These are phyloP conservation scores for Cyclotella distinguenda DNA, from an alignment of 108 stramenopile species.

Conservation along the genomic window DNA sequence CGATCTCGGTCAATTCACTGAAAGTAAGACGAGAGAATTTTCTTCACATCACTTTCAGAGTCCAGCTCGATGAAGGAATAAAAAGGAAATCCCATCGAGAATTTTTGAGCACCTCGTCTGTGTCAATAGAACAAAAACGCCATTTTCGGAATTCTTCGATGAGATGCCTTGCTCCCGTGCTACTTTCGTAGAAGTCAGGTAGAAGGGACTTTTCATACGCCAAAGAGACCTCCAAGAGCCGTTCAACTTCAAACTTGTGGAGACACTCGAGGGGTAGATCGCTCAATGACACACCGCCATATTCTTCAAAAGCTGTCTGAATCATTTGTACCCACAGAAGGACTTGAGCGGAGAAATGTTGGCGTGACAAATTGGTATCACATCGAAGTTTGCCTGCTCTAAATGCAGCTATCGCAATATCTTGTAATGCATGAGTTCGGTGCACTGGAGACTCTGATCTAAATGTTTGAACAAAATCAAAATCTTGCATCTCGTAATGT, in stretches of 20 bases:
- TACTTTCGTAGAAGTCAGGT: conserved; percentile 1
- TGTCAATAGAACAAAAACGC: conserved; percentile 11
- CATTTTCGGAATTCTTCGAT: conserved; percentile 2
- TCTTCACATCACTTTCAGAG: not conserved
- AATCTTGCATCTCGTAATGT: not conserved
- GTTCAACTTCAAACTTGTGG: conserved; percentile 5
- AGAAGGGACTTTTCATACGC: conserved; percentile 6
- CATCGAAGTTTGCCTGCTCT: not conserved
- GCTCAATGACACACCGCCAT: not conserved
- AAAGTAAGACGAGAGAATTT: not conserved
- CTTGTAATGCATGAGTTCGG: not conserved
- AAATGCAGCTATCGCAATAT: conserved; percentile 11
- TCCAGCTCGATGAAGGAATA: not conserved
- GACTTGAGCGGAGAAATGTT: conserved; percentile 1
- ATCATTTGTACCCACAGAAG: conserved; percentile 2
- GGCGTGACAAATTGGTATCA: not conserved
- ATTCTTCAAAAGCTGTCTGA: not conserved
- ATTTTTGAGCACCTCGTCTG: not conserved
- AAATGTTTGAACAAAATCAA: conserved; percentile 7
- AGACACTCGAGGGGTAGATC: conserved; percentile 17
- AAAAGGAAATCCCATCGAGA: conserved; percentile 13
- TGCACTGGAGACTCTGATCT: not conserved
- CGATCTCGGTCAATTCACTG: not conserved
- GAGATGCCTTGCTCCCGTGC: not conserved
- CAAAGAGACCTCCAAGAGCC: conserved; percentile 6